phyloP scores from a whole-genome alignment of 108 stramenopile genomes.

The Cyclotella kingstonii region DNA sequence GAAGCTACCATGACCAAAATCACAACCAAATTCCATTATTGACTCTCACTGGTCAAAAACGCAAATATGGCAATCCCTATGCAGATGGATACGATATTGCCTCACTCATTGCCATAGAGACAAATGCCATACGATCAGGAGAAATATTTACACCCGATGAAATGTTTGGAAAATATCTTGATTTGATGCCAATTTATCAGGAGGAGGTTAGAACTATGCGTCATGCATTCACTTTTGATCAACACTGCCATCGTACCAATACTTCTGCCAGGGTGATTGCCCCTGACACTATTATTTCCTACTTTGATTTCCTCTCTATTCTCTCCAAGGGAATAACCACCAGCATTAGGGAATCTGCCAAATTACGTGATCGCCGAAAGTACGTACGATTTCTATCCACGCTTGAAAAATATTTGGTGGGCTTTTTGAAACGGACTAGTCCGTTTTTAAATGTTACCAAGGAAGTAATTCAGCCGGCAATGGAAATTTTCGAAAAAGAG shows the following conservation, averaged over 20 bases:
- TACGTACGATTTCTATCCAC: conserved; percentile 68
- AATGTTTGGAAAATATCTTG: conserved; percentile 80
- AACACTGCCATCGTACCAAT: conserved; percentile 5
- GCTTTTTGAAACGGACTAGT: conserved; percentile 62
- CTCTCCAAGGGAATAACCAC: conserved; percentile 48
- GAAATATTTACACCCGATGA: conserved; percentile 64
- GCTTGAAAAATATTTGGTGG: conserved; percentile 61
- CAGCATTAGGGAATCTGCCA: conserved; percentile 48
- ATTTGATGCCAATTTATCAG: conserved; percentile 55
- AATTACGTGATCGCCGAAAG: conserved; percentile 73
- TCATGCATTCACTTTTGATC: conserved; percentile 33
- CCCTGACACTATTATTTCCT: conserved; percentile 38
- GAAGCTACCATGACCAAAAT: not conserved
- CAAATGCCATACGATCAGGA: conserved; percentile 47
- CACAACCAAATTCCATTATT: not conserved
- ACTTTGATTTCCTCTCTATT: conserved; percentile 53
- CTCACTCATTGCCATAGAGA: conserved; percentile 41
- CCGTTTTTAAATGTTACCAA: conserved; percentile 63
- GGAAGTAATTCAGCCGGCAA: conserved; percentile 49
- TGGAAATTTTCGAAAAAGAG: conserved; percentile 50
- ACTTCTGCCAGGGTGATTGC: not conserved
- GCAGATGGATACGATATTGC: conserved; percentile 86
- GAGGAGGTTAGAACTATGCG: conserved; percentile 30
- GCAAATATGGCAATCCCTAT: conserved; percentile 62
- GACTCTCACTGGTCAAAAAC: conserved; percentile 44